Base-by-base conservation (phyloP, 2,329 filamentous ascomycete genomes). In the Dendryphion nanum region DNA sequence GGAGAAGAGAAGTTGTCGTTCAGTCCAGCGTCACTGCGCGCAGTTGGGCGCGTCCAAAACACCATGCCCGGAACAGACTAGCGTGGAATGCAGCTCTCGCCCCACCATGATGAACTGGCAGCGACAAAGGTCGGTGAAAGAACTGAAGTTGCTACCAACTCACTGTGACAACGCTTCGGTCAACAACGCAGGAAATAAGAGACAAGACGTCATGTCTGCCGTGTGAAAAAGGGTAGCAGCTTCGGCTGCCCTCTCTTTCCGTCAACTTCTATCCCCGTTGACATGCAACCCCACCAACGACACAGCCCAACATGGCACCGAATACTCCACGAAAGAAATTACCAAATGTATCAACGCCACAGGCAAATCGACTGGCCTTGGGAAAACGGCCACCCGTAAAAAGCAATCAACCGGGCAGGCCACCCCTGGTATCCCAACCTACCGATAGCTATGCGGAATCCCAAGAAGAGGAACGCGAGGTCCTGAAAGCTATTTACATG, bases 391-490 rank as follows among this genome's bases (percentile, higher is more conserved):
- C 52, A 44, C 45, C 56, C 54, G 40, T 45, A 8, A 51, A 50
- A 30, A 51, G 58, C 5, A 55, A 63, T 36, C 46, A 60, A 30
- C 55, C 56, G 30, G 50, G 58, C 23, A 51, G 60, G 35, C 53
- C 57, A 45, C 59, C 61, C 13, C 53, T 65, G 28, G 45, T 42
- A 19, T 47, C 51, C 44, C 61, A 47, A 54, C 68, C 69, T 28
- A 76, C 76, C 41, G 73, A 89, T 59, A 51, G 50, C 41, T 95
- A 96, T 69, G 80, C 83, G 48, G 85, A 94, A 68, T 81, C 86
- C 21, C 93, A 97, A 69, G 76, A 85, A 56, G 86, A 95, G 61
- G 93, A 97, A 70, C 76, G 95, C 40, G 79, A 93, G 61, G 91
- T 83, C 30, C 75, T 97, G 42, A 78, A 85, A 55, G 86, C 91